phyloP scores from a whole-genome alignment of 2,329 filamentous ascomycete species.

The Colletotrichum lini region DNA sequence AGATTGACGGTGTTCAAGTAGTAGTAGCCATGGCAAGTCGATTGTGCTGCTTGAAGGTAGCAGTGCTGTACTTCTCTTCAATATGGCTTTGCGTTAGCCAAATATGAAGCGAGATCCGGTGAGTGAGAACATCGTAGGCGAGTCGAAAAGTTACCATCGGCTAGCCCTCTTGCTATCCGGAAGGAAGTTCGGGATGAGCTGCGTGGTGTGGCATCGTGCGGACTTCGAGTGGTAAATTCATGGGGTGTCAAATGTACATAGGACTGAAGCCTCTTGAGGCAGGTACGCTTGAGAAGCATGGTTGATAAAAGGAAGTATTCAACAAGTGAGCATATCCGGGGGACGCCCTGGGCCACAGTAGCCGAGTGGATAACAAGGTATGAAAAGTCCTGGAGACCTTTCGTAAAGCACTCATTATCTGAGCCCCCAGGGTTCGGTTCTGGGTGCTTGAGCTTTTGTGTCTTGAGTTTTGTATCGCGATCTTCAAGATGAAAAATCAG shows the following conservation, averaged over 20 bases:
- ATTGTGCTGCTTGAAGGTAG: too few species aligned
- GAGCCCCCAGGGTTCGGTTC: background rate
- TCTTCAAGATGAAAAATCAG: too few species aligned
- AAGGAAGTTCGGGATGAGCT: too few species aligned
- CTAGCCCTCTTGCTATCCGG: too few species aligned
- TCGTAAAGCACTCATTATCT: background rate
- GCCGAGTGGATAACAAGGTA: background rate
- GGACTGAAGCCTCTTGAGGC: too few species aligned
- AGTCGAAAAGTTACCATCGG: too few species aligned
- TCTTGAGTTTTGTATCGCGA: too few species aligned
- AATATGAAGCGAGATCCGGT: background rate
- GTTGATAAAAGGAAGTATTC: background rate
- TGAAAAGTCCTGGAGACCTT: background rate
- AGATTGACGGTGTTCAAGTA: background rate
- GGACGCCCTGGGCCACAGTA: background rate
- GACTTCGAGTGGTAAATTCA: too few species aligned
- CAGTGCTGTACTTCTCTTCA: too few species aligned
- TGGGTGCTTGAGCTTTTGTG: background rate
- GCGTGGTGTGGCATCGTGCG: too few species aligned
- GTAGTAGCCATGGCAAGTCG: background rate
- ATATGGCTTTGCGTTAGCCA: background rate
- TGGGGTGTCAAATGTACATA: too few species aligned
- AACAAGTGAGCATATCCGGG: background rate
- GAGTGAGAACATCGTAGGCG: too few species aligned
- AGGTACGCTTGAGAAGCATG: background rate